Conservation (phyloP, 1,284 basidiomycete genomes). For the Marasmius oreades region DNA sequence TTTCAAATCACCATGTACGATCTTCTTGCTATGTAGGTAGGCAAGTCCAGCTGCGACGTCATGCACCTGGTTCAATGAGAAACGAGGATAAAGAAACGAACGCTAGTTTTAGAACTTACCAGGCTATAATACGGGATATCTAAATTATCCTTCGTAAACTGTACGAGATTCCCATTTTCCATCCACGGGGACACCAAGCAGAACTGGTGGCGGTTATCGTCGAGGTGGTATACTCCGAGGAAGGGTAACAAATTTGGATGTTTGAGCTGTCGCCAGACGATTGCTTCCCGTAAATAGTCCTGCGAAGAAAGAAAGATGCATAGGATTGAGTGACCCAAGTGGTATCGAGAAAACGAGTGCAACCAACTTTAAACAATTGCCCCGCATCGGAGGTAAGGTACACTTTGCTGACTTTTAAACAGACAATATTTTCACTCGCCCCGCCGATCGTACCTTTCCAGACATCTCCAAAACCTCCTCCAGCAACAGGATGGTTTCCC, state of each 20-base stretch:
- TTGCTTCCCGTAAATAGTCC: not conserved
- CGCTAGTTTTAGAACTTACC: not conserved
- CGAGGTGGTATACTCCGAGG: not conserved
- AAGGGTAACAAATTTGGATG: not conserved
- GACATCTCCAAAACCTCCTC: not conserved
- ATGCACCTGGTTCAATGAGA: not conserved
- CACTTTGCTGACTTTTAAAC: not conserved
- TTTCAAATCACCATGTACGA: not conserved
- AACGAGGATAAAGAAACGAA: not conserved
- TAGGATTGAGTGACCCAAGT: not conserved
- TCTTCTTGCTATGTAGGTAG: not conserved
- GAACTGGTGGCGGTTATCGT: not conserved
- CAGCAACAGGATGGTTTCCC: not conserved
- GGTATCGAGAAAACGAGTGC: not conserved
- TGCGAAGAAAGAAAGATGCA: no score
- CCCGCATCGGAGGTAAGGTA: not conserved
- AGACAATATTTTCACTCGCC: not conserved
- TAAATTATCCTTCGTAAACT: not conserved
- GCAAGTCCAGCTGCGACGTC: not conserved
- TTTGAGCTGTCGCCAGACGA: not conserved
- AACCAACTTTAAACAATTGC: not conserved
- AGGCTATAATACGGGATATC: conserved; percentile 1
- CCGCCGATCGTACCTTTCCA: not conserved
- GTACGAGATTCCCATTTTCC: not conserved
- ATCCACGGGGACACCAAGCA: not conserved